These are phyloP conservation scores for Lipomyces yamanashiensis DNA, from an alignment of 805 yeast genomes.

Conservation along the genomic window DNA sequence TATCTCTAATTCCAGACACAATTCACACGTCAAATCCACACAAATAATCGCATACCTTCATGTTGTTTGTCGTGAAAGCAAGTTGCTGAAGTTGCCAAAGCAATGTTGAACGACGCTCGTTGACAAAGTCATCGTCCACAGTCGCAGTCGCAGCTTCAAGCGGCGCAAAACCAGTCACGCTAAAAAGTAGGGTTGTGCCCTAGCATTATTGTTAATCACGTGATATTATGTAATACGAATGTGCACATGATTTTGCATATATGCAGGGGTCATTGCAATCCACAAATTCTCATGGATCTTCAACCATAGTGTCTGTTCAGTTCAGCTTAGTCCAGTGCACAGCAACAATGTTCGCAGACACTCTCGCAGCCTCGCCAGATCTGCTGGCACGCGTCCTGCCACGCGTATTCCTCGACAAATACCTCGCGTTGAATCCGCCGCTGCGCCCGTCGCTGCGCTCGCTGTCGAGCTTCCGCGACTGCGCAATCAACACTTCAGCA, in stretches of 20 bases:
- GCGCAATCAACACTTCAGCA: conserved; percentile 25
- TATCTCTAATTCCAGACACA: not conserved
- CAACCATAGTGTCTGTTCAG: not conserved
- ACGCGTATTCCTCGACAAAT: conserved; percentile 23
- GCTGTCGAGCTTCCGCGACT: conserved; percentile 23
- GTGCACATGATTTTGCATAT: not conserved
- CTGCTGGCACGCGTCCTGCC: conserved; percentile 31
- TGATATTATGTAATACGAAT: not conserved
- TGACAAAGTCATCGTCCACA: not conserved
- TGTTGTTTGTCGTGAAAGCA: conserved; percentile 13
- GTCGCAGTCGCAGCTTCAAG: not conserved
- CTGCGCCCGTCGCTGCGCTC: conserved; percentile 33
- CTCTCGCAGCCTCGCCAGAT: conserved; percentile 30
- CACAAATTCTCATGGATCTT: not conserved
- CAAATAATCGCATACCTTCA: conserved; percentile 15
- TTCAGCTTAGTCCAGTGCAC: not conserved
- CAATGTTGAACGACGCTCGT: not conserved
- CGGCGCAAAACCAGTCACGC: conserved; percentile 7
- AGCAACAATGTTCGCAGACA: conserved; percentile 24
- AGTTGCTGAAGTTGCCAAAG: conserved; percentile 4
- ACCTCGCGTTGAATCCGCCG: conserved; percentile 28
- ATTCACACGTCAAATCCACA: not conserved
- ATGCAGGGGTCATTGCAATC: not conserved
- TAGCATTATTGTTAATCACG: not conserved
- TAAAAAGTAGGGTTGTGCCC: conserved; percentile 11